These are phyloP conservation scores for Suillus tomentosus DNA, from an alignment of 768 basidiomycete genomes.

Conservation along the genomic window DNA sequence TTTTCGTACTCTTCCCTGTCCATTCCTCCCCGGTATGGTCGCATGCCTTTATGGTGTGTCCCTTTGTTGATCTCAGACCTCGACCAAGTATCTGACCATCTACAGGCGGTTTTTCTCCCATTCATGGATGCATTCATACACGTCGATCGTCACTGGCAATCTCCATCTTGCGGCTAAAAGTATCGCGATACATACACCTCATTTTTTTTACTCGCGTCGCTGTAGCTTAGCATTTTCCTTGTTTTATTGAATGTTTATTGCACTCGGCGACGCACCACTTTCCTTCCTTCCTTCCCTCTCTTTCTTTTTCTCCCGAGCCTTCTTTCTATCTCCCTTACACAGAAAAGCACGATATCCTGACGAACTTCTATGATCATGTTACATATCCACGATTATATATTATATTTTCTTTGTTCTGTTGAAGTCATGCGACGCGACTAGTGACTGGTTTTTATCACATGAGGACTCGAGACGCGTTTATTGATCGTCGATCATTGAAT, in stretches of 20 bases:
- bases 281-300: background rate
- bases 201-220: constrained; percentile 13
- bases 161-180: constrained; percentile 13
- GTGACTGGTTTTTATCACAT: constrained; percentile 28
- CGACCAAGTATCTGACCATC: background rate
- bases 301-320: background rate
- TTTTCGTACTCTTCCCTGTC: background rate
- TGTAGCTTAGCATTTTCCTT: constrained; percentile 5
- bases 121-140: constrained; percentile 6
- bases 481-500: too few species aligned
- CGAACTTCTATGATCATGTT: constrained; percentile 7
- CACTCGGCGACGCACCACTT: constrained; percentile 7
- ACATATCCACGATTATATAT: constrained; percentile 10
- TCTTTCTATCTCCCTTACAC: constrained; percentile 1
- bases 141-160: constrained; percentile 2
- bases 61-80: too few species aligned
- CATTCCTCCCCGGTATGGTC: background rate
- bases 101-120: background rate
- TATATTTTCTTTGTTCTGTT: background rate
- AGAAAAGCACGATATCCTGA: constrained; percentile 8
- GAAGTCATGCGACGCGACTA: background rate
- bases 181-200: constrained; percentile 10
- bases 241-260: constrained; percentile 9
- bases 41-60: constrained; percentile 6
- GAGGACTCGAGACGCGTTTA: constrained; percentile 17